Percentiles rank a stretch among this genome's conserved stretches.
Conservation (phyloP, 2,329 filamentous ascomycete species). For the Septoria petroselini region DNA sequence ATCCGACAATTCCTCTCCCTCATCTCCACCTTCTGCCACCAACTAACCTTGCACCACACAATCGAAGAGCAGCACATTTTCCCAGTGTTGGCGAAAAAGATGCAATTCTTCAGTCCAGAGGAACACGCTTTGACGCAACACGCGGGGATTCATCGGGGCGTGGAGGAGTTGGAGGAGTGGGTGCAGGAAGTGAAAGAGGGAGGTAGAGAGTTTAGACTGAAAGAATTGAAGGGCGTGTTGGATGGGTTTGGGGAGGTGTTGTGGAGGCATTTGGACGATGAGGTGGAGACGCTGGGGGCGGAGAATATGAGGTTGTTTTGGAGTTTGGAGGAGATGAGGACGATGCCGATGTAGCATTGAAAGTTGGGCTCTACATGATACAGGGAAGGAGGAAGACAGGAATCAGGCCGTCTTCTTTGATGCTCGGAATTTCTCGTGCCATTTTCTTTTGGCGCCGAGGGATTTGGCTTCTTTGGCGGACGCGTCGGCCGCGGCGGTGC, state of each 20-base stretch:
- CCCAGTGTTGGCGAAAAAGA: slow-evolving; percentile 69
- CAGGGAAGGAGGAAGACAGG: background rate
- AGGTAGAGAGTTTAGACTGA: slow-evolving; percentile 57
- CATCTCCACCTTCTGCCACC: slow-evolving; percentile 66
- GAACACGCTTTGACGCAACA: slow-evolving; percentile 72
- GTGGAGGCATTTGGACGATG: slow-evolving; percentile 79
- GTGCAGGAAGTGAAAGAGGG: slow-evolving; percentile 47
- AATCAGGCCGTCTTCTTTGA: slow-evolving; percentile 30
- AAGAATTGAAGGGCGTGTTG: slow-evolving; percentile 66
- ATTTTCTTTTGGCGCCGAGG: slow-evolving; percentile 38
- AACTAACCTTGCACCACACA: slow-evolving; percentile 72
- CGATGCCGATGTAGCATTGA: slow-evolving; percentile 60
- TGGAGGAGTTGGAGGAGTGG: slow-evolving; percentile 38
- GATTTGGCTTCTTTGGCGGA: slow-evolving; percentile 24
- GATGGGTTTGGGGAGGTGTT: slow-evolving; percentile 74
- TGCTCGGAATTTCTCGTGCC: slow-evolving; percentile 41
- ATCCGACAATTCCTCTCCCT: slow-evolving; percentile 65
- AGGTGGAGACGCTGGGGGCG: slow-evolving; percentile 73
- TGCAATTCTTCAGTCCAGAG: slow-evolving; percentile 71
- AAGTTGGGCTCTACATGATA: too few relatives aligned
- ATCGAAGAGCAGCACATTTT: slow-evolving; percentile 76
- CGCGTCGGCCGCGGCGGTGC: slow-evolving; percentile 3
- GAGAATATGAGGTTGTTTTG: slow-evolving; percentile 87
- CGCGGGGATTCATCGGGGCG: slow-evolving; percentile 67
- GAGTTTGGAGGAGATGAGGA: slow-evolving; percentile 69